These are phyloP conservation scores for Fraxinus velutina DNA, from an alignment of 305 asterid genomes.

Conservation along the genomic window DNA sequence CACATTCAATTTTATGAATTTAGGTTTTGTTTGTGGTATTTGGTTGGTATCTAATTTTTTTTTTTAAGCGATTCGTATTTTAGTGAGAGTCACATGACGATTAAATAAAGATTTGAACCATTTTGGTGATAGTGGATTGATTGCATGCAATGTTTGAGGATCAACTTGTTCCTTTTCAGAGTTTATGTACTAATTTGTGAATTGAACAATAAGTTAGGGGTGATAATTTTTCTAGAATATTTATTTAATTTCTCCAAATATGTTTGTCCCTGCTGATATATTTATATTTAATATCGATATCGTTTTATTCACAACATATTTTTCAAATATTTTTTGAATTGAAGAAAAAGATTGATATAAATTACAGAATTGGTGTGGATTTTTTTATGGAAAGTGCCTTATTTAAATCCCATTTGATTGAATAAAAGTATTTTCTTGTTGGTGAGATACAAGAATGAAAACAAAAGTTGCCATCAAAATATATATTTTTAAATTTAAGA, in stretches of 20 bases:
- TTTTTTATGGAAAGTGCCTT: background rate
- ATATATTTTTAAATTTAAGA: background rate
- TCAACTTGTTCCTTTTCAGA: background rate
- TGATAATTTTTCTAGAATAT: background rate
- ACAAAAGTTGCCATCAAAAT: background rate
- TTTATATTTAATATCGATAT: background rate
- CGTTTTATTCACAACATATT: background rate
- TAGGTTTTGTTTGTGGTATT: too few relatives aligned
- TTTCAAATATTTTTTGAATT: background rate
- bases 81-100: background rate
- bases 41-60: background rate
- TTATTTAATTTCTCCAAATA: background rate
- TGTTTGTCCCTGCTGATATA: background rate
- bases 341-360: background rate
- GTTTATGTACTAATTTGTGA: background rate
- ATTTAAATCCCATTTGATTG: background rate
- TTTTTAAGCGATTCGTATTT: background rate
- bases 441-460: background rate
- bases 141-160: background rate
- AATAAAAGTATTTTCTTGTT: background rate
- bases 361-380: background rate
- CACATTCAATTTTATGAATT: too few relatives aligned
- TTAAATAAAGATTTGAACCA: background rate
- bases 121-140: background rate
- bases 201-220: background rate